Evolutionary conservation across 306 rosid genomes (phyloP), one percentile per base, ranked within the genome.

Genomic region (Malus sieversii): DNA sequence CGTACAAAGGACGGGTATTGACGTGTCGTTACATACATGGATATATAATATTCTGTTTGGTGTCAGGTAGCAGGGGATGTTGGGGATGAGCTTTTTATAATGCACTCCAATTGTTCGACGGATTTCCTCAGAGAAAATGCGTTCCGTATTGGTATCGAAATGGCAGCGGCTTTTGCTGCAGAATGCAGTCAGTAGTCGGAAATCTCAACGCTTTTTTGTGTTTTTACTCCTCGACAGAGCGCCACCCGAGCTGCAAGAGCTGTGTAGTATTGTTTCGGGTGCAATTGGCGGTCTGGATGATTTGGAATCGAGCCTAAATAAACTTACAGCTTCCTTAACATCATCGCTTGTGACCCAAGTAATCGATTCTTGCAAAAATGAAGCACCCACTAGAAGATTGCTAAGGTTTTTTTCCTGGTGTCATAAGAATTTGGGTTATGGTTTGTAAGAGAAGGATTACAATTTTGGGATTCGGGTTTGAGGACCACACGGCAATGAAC

Each of bases 391-490:
- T 71, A 85, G 96, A 80, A 89, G 93, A 75, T 46, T 93, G 83
- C 89, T 91, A n/a, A n/a, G 96, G 78, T 93, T 91, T 85, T 88
- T 93, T 85, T 75, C 87, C 72, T 93, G 98, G 96, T 88, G 93
- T 22, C 73, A 67, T 71, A 87, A 82, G 86, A 87, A 81, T 76
- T 84, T 91, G 80, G 81, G 79, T 82, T 62, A 35, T 77, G 71
- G 63, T 66, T 80, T 91, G 70, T 78, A 87, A 67, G 92, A 93
- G 81, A 82, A 85, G 78, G 97, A 85, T 73, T 93, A 91, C 74
- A 89, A 89, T 78, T 30, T 84, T 74, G 93, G 91, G 81, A 84
- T 91, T 75, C 80, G 80, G 69, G 80, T 85, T 71, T 91, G 84
- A 88, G 78, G 98, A 93, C 77, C 84, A 89, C 75, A 85, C 79